These are phyloP conservation scores for Boletus subparvulus DNA, from an alignment of 768 basidiomycete genomes.

Conservation along the genomic window DNA sequence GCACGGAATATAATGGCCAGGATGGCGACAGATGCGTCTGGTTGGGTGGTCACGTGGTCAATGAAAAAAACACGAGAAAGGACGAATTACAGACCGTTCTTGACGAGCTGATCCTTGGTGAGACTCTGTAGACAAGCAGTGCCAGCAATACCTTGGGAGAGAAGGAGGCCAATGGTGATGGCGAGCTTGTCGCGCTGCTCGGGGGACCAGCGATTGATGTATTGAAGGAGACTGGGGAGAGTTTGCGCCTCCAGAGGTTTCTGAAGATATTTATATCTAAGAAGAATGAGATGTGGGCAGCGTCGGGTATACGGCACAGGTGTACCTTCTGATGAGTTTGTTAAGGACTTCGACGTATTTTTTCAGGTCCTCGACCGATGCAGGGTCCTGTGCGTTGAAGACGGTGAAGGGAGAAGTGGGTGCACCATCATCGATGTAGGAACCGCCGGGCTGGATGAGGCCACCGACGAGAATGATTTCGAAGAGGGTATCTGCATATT, in stretches of 20 bases:
- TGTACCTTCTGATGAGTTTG: constrained; percentile 90
- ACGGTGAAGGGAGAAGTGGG: constrained; percentile 87
- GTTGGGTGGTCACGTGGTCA: constrained; percentile 9
- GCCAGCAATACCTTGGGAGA: constrained; percentile 80
- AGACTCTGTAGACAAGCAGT: constrained; percentile 77
- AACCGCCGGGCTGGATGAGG: constrained; percentile 94
- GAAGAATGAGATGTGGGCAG: neutral
- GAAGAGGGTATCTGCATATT: constrained; percentile 96
- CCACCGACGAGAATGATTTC: constrained; percentile 95
- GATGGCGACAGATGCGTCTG: constrained; percentile 77
- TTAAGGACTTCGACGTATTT: constrained; percentile 93
- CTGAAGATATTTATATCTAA: constrained; percentile 98
- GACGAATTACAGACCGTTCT: constrained; percentile 64
- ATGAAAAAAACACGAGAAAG: neutral
- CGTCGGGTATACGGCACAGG: constrained; percentile 4
- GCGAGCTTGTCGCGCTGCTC: constrained; percentile 82
- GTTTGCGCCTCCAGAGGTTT: constrained; percentile 88
- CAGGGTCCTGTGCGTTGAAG: constrained; percentile 77
- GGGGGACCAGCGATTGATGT: constrained; percentile 80
- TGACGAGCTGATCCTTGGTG: constrained; percentile 92
- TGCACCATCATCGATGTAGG: constrained; percentile 83
- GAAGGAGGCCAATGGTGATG: constrained; percentile 74
- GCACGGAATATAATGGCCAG: constrained; percentile 78
- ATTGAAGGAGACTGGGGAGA: constrained; percentile 83
- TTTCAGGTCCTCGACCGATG: constrained; percentile 83